A percentile compares a stretch with the other conserved stretches of the same genome.
phyloP scores from a whole-genome alignment of 1,284 basidiomycete species.

The Chondrostereum purpureum region DNA sequence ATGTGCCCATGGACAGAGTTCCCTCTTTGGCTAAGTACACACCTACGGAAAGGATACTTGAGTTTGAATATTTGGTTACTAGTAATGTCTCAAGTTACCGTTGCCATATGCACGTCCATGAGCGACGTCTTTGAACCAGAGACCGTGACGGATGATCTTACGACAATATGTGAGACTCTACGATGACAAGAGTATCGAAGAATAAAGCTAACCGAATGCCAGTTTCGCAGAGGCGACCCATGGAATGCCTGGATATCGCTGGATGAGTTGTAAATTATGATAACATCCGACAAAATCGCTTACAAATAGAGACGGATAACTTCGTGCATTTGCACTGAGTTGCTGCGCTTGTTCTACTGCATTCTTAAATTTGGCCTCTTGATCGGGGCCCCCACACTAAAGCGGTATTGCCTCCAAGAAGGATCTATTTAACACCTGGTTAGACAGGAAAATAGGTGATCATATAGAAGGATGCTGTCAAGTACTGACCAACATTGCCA shows the following conservation, averaged over 20 bases:
- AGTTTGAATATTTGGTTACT: background rate
- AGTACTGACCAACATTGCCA: conserved; percentile 38
- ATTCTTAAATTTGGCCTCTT: conserved; percentile 51
- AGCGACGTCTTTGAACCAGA: conserved; percentile 46
- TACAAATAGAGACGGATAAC: conserved; percentile 52
- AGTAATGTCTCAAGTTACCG: conserved; percentile 34
- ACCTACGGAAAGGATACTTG: conserved; percentile 26
- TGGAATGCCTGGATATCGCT: conserved; percentile 45
- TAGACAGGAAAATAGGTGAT: conserved; percentile 4
- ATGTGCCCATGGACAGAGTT: conserved; percentile 35
- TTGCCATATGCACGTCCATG: conserved; percentile 55
- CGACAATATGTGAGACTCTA: background rate
- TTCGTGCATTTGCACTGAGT: conserved; percentile 29
- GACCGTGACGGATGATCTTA: conserved; percentile 61
- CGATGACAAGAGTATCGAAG: background rate
- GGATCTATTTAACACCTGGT: conserved; percentile 25
- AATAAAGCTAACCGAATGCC: conserved; percentile 50
- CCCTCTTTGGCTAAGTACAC: conserved; percentile 60
- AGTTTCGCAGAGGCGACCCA: conserved; percentile 51
- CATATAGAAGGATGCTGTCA: background rate
- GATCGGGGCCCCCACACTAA: conserved; percentile 62
- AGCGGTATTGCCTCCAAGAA: conserved; percentile 51
- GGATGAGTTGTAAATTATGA: conserved; percentile 3
- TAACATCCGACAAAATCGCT: conserved; percentile 11
- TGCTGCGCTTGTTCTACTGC: conserved; percentile 32